Conservation (phyloP, 2,329 filamentous ascomycete species). For the Beauveria sp. region DNA sequence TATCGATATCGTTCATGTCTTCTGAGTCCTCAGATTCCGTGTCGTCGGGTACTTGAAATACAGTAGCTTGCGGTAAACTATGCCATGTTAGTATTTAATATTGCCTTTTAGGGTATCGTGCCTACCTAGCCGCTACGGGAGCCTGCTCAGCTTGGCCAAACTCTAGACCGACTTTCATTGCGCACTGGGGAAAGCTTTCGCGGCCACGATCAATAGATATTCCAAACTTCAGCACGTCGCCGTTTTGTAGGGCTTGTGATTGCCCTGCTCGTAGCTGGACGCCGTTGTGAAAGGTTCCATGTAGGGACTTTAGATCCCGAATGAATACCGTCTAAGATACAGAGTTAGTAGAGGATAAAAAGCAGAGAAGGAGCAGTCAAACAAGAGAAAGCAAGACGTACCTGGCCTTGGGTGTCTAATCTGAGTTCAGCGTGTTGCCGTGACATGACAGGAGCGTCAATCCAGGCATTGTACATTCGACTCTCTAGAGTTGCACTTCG, state of each 20-base stretch:
- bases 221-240: conserved; percentile 30
- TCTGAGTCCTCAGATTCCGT: conserved; percentile 19
- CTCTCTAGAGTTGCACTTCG: conserved; percentile 25
- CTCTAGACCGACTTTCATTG: conserved; percentile 26
- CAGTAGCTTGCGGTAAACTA: conserved; percentile 19
- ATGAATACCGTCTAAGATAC: conserved; percentile 34
- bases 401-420: conserved; percentile 36
- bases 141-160: conserved; percentile 21
- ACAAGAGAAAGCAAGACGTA: conserved; percentile 21
- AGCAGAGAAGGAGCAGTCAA: neutral
- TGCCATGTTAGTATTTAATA: conserved; percentile 15
- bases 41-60: conserved; percentile 37
- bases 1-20: neutral
- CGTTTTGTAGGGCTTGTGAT: conserved; percentile 16
- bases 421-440: conserved; percentile 54
- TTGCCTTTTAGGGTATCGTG: too few species aligned
- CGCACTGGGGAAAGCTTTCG: conserved; percentile 30
- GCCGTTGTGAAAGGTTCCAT: conserved; percentile 43
- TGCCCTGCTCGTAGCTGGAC: conserved; percentile 16
- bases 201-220: conserved; percentile 26
- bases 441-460: conserved; percentile 66
- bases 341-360: conserved; percentile 17
- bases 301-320: conserved; percentile 41
- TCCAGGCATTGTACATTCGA: conserved; percentile 52
- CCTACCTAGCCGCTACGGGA: neutral